These are phyloP conservation scores for Mycena pura DNA, from an alignment of 768 basidiomycete species.

Conservation along the genomic window DNA sequence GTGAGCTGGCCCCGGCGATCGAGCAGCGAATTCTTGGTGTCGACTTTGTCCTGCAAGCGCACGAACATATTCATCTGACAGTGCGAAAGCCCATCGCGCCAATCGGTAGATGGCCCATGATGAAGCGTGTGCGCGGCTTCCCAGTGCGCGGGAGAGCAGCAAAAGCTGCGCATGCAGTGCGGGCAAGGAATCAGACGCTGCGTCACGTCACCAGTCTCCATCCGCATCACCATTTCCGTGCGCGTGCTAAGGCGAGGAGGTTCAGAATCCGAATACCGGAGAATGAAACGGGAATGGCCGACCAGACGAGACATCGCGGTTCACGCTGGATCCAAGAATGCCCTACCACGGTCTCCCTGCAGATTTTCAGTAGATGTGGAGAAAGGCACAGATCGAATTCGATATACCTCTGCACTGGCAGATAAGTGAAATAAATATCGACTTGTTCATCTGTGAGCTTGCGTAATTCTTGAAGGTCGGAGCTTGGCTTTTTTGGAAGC, in stretches of 20 bases:
- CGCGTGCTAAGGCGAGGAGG: background rate
- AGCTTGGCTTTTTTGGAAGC: conserved; percentile 11
- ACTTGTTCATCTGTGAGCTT: background rate
- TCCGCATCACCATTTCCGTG: background rate
- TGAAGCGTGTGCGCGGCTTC: conserved; percentile 1
- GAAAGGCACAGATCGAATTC: conserved; percentile 5
- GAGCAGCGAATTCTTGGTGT: background rate
- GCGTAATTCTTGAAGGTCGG: conserved; percentile 1
- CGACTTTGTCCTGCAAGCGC: background rate
- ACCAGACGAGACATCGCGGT: conserved; percentile 2
- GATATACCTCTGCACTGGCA: conserved; percentile 7
- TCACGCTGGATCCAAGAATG: background rate
- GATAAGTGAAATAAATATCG: background rate
- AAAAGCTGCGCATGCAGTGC: background rate
- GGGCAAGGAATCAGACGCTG: background rate
- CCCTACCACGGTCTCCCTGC: background rate
- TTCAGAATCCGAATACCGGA: background rate
- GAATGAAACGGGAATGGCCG: background rate
- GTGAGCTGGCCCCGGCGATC: background rate
- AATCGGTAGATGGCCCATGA: background rate
- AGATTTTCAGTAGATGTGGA: background rate
- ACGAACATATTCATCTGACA: background rate
- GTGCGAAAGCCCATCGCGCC: background rate
- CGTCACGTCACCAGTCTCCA: background rate
- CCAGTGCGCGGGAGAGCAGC: conserved; percentile 5